phyloP scores from a whole-genome alignment of 176 grass and related monocot genomes.

The Eragrostis curvula region DNA sequence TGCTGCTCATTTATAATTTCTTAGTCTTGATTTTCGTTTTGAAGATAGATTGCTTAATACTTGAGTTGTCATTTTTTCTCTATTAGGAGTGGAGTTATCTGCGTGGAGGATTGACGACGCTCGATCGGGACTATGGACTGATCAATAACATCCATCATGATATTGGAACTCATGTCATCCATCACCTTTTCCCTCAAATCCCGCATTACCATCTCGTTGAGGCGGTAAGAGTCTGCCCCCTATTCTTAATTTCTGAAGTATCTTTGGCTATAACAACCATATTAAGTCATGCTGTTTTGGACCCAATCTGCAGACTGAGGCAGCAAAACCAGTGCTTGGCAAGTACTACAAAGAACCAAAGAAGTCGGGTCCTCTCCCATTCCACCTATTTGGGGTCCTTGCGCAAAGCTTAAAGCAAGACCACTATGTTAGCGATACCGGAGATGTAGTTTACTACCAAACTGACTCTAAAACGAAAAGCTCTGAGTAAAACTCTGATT shows the following conservation, averaged over 20 bases:
- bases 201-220: slow-evolving; percentile 93
- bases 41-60: not conserved
- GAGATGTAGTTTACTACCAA: slow-evolving; percentile 87
- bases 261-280: not conserved
- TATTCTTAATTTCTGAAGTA: not conserved
- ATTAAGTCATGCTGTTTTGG: slow-evolving; percentile 34
- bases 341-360: slow-evolving; percentile 92
- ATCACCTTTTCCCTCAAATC: slow-evolving; percentile 95
- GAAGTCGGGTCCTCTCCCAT: slow-evolving; percentile 74
- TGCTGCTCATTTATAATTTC: not conserved
- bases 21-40: not conserved
- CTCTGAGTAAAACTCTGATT: slow-evolving; percentile 50
- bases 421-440: slow-evolving; percentile 77
- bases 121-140: slow-evolving; percentile 90
- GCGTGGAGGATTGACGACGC: slow-evolving; percentile 86
- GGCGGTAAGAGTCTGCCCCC: slow-evolving; percentile 56
- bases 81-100: slow-evolving; percentile 95
- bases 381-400: slow-evolving; percentile 68
- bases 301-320: slow-evolving; percentile 68
- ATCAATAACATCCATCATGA: slow-evolving; percentile 97
- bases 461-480: slow-evolving; percentile 53
- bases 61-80: slow-evolving; percentile 26
- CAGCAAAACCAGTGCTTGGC: slow-evolving; percentile 87
- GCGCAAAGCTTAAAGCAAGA: slow-evolving; percentile 68
- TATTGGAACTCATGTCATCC: slow-evolving; percentile 96